phyloP scores from a whole-genome alignment of 257 asterid genomes.

The Parsonsia alboflavescens region DNA sequence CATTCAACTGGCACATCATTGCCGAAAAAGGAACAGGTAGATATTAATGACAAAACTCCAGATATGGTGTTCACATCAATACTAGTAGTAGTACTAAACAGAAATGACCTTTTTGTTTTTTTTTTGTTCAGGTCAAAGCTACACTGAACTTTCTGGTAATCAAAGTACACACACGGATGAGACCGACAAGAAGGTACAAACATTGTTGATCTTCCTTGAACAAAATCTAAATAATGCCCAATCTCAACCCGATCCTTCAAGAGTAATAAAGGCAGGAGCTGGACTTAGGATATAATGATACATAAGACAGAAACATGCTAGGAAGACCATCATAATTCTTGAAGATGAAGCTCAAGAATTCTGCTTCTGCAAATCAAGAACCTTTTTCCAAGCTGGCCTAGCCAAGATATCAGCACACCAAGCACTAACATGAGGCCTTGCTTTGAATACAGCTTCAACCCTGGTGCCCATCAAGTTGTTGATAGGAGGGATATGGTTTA shows the following conservation, averaged over 20 bases:
- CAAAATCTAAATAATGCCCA: background rate
- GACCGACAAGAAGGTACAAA: background rate
- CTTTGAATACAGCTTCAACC: slow-evolving; percentile 30
- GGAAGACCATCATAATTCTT: background rate
- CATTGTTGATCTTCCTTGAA: background rate
- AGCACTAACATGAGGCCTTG: slow-evolving; percentile 48
- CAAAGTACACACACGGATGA: background rate
- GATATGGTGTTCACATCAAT: background rate
- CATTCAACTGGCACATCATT: too few species aligned
- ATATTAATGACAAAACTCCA: background rate
- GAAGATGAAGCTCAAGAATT: too few species aligned
- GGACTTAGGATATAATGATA: background rate
- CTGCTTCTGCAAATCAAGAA: too few species aligned
- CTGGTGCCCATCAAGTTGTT: slow-evolving; percentile 37
- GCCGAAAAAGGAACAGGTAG: background rate
- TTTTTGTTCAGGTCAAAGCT: background rate
- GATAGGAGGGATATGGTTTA: slow-evolving; percentile 49
- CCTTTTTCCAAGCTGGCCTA: too few species aligned
- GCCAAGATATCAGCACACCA: slow-evolving; percentile 43
- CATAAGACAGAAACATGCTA: background rate
- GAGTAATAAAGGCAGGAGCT: background rate
- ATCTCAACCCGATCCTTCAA: background rate
- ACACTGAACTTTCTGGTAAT: background rate
- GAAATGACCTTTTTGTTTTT: background rate
- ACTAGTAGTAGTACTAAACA: background rate